Evolutionary conservation across 495 filamentous ascomycete species (phyloP).

Genomic region (Filosporella fistucella): DNA sequence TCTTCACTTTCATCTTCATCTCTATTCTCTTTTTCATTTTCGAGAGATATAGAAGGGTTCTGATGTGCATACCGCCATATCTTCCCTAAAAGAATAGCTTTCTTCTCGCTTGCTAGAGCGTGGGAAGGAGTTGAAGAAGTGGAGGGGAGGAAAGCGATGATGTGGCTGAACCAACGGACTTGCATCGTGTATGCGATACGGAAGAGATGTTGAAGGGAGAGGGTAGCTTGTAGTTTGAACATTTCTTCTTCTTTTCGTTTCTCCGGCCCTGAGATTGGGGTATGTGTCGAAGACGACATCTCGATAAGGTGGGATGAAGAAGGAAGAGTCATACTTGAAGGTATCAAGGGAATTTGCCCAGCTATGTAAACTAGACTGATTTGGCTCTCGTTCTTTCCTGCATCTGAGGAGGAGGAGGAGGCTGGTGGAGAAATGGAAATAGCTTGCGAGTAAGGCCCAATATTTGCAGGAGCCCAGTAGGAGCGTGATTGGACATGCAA

Average conservation of each 20-base stretch:
- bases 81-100: constrained; percentile 9
- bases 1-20: constrained; percentile 12
- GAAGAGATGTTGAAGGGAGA: constrained; percentile 87
- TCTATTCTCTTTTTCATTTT: too few relatives aligned
- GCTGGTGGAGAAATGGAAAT: constrained; percentile 49
- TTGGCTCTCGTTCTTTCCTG: background rate
- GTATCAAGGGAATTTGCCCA: constrained; percentile 88
- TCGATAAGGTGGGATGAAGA: constrained; percentile 12
- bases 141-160: constrained; percentile 62
- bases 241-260: constrained; percentile 17
- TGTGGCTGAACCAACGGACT: constrained; percentile 69
- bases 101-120: constrained; percentile 10
- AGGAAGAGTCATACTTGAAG: constrained; percentile 68
- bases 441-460: constrained; percentile 95
- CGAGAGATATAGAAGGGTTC: too few relatives aligned
- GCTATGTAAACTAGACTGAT: constrained; percentile 54
- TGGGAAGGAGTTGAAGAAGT: background rate
- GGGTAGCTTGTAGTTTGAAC: constrained; percentile 44
- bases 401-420: background rate
- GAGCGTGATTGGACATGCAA: constrained; percentile 91
- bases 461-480: constrained; percentile 98
- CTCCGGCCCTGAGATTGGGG: constrained; percentile 6
- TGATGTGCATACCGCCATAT: constrained; percentile 16
- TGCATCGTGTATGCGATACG: constrained; percentile 70
- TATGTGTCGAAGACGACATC: too few relatives aligned